Base-by-base conservation (phyloP, 73 alveolate species). In the Stentor coeruleus region DNA sequence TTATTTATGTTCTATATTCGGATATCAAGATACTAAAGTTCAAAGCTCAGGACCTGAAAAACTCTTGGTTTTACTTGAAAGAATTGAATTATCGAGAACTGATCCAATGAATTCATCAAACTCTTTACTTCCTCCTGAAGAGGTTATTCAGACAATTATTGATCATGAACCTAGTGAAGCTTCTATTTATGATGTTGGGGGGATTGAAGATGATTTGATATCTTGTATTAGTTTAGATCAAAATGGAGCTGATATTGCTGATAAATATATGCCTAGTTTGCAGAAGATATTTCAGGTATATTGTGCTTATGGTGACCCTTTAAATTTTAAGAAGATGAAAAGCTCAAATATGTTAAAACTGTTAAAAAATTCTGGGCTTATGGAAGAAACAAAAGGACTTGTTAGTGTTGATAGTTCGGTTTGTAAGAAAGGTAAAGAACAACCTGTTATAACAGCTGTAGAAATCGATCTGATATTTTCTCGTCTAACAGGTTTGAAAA, bases 71-170 rank as follows among this genome's bases (percentile, higher is more conserved):
- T 39, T 90, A 28, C 85, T 90, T 3, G 96, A 90, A 82, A 87
- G 96, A 74, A 84, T 90, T 92, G 96, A 90, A 72, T 85, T 90
- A 2, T 81, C 93, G 3, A 38, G 80, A 80, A 91, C 90, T 20
- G 84, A 31, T 2, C n/a, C 39, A 20, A 66, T 26, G 2, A 82
- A 57, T 3, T 40, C 59, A 36, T n/a, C 11, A 1, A 66, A 66
- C 79, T 33, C 36, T 14, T 2, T 33, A 66, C 14, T 20, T 20
- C 79, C 79, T 66, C 37, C 36, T 0, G 37, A 20, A 0, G 39
- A 20, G 1, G 36, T 66, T 28, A 66, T 20, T 26, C 79, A 66
- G 33, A 26, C 37, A 20, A 26, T 33, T 66, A 26, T 66, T 20
- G 26, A 26, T 11, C 11, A 66, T 11, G 36, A 66, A 1, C 36